Conservation (phyloP, 352 stramenopile species). For the Lagenidium sp. region DNA sequence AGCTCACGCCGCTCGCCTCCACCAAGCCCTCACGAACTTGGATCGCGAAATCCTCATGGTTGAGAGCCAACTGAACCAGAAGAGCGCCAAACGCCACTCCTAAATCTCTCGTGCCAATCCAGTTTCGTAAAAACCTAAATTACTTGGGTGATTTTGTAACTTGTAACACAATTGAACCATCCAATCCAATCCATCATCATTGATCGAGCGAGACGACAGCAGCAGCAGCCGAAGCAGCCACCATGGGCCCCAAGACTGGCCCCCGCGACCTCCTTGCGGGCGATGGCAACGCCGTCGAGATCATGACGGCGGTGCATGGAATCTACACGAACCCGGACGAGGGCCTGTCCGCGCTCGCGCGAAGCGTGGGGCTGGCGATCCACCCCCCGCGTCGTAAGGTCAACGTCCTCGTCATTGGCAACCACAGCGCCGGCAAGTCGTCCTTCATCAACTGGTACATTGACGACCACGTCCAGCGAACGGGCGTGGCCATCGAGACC, state of each 20-base stretch:
- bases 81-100: too few relatives aligned
- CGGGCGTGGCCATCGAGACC: slow-evolving; percentile 56
- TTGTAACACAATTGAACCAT: too few relatives aligned
- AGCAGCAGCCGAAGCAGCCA: background rate
- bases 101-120: too few relatives aligned
- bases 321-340: slow-evolving; percentile 20
- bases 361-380: slow-evolving; percentile 23
- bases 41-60: slow-evolving; percentile 25
- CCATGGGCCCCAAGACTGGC: slow-evolving; percentile 1
- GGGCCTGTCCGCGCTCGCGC: slow-evolving; percentile 17
- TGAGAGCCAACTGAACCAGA: slow-evolving; percentile 10
- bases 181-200: too few relatives aligned
- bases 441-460: slow-evolving; percentile 73
- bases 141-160: too few relatives aligned
- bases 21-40: slow-evolving; percentile 26
- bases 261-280: background rate
- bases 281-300: slow-evolving; percentile 20
- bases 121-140: too few relatives aligned
- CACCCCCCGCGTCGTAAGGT: slow-evolving; percentile 52
- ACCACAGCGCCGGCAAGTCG: slow-evolving; percentile 68
- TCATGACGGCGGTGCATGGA: slow-evolving; percentile 28
- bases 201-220: background rate
- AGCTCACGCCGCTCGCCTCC: slow-evolving; percentile 14
- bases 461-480: slow-evolving; percentile 45
- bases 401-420: slow-evolving; percentile 62